Evolutionary conservation across 768 basidiomycete species (phyloP).

Genomic region (Amanita rubescens): DNA sequence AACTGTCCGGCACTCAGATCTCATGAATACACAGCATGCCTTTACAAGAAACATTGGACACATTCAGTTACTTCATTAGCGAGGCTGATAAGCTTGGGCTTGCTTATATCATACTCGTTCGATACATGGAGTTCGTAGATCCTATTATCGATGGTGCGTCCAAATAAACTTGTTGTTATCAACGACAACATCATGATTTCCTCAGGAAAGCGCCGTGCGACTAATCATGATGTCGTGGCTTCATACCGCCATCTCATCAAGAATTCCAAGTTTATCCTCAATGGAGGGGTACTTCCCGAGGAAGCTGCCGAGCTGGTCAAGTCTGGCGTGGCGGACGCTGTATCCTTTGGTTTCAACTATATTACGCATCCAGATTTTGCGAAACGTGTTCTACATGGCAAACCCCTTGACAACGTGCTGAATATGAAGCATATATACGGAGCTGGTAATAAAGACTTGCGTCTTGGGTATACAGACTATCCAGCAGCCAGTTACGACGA

Average conservation of each 20-base stretch:
- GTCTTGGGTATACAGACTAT: constrained; percentile 32
- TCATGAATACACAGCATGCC: constrained; percentile 26
- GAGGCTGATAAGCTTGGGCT: constrained; percentile 31
- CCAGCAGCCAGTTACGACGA: constrained; percentile 17
- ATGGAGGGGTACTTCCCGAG: constrained; percentile 26
- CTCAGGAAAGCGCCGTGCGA: constrained; percentile 28
- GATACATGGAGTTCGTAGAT: constrained; percentile 19
- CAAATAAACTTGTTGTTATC: background rate
- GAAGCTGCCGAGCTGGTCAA: constrained; percentile 31
- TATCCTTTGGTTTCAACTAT: constrained; percentile 29
- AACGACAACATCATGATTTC: background rate
- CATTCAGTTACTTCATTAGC: constrained; percentile 32
- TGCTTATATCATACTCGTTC: constrained; percentile 25
- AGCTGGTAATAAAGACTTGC: constrained; percentile 16
- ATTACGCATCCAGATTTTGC: constrained; percentile 35
- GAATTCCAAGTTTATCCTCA: constrained; percentile 30
- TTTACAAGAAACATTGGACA: constrained; percentile 34
- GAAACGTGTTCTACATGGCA: constrained; percentile 27
- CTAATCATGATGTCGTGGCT: constrained; percentile 30
- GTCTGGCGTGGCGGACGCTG: constrained; percentile 27
- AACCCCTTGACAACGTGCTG: constrained; percentile 26
- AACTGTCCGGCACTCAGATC: background rate
- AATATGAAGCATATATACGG: constrained; percentile 22
- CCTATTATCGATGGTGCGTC: constrained; percentile 24
- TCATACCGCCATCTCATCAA: constrained; percentile 29